A percentile compares a stretch with the other conserved stretches of the same genome.
Evolutionary conservation across 164 flowering plant genomes (phyloP).

Genomic region (Cinnamomum micranthum): DNA sequence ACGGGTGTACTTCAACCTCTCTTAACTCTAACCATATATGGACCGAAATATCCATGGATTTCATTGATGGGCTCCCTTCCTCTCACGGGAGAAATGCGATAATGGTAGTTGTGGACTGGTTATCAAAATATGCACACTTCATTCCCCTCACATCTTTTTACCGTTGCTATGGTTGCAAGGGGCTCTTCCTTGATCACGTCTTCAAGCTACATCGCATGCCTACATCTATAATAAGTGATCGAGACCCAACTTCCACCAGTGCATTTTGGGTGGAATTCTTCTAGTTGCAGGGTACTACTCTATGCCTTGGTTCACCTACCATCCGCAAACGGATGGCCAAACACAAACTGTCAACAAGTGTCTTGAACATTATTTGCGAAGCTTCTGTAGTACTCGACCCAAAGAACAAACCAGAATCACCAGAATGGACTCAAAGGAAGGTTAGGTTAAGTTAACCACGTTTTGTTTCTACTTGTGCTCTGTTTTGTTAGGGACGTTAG

Average conservation of each 20-base stretch:
- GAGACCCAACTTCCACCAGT: too few species aligned
- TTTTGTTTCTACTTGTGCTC: too few species aligned
- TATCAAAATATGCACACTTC: slow-evolving; percentile 2
- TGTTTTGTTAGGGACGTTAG: too few species aligned
- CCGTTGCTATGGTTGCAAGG: background rate
- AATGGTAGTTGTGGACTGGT: slow-evolving; percentile 5
- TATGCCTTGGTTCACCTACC: slow-evolving; percentile 1
- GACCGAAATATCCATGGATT: background rate
- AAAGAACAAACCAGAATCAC: too few species aligned
- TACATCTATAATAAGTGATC: too few species aligned
- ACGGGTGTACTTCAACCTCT: slow-evolving; percentile 1
- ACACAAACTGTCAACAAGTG: slow-evolving; percentile 5
- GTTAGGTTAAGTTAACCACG: background rate
- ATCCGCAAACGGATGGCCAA: slow-evolving; percentile 9
- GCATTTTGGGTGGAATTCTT: too few species aligned
- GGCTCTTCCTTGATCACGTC: too few species aligned
- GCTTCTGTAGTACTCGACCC: background rate
- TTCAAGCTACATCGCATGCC: too few species aligned
- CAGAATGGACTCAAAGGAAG: too few species aligned
- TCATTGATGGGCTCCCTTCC: slow-evolving; percentile 7
- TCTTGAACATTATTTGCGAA: slow-evolving; percentile 2
- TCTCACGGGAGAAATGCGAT: background rate
- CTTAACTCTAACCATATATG: background rate
- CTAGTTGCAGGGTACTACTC: too few species aligned
- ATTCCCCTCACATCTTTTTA: background rate